Conservation (phyloP, 202 grass and related monocot genomes). For the Brachypodium distachyon region DNA sequence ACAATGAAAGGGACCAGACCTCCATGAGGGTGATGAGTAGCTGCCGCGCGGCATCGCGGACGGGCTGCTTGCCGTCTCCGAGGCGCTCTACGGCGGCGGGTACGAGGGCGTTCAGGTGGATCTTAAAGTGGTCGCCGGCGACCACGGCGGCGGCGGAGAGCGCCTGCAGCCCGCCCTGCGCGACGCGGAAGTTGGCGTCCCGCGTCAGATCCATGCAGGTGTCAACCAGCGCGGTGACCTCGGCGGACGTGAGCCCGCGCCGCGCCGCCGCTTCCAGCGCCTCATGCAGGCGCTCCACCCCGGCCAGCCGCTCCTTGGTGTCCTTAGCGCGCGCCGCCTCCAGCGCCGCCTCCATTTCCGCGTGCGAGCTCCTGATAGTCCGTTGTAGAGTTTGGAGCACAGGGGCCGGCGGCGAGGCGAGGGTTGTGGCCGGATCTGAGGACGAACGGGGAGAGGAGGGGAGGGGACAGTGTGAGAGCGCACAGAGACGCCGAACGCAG, state of each 20-base stretch:
- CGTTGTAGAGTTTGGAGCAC: neutral
- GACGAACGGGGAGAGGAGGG: neutral
- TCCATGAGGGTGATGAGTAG: slow-evolving; percentile 89
- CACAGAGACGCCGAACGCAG: slow-evolving; percentile 11
- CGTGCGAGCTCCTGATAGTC: neutral
- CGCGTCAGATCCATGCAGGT: slow-evolving; percentile 73
- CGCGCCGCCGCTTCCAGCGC: slow-evolving; percentile 67
- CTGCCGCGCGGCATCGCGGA: slow-evolving; percentile 66
- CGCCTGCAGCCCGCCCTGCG: slow-evolving; percentile 83
- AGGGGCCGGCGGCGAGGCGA: slow-evolving; percentile 11
- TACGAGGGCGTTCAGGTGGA: slow-evolving; percentile 84
- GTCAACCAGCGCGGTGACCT: slow-evolving; percentile 74
- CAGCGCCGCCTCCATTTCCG: slow-evolving; percentile 89
- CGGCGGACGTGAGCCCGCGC: slow-evolving; percentile 36
- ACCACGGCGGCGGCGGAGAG: slow-evolving; percentile 76
- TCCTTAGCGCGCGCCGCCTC: slow-evolving; percentile 84
- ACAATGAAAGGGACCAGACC: slow-evolving; percentile 20
- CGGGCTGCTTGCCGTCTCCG: slow-evolving; percentile 86
- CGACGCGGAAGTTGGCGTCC: slow-evolving; percentile 85
- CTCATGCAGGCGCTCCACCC: slow-evolving; percentile 84
- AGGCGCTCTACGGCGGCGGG: slow-evolving; percentile 70
- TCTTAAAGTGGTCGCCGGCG: slow-evolving; percentile 81
- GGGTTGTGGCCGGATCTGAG: slow-evolving; percentile 37
- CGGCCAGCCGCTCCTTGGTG: slow-evolving; percentile 82
- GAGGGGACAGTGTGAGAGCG: slow-evolving; percentile 12